Evolutionary conservation across 192 early-diverging fungal genomes (phyloP), one percentile per base, ranked within the genome.

Genomic region (Entomortierella beljakovae): DNA sequence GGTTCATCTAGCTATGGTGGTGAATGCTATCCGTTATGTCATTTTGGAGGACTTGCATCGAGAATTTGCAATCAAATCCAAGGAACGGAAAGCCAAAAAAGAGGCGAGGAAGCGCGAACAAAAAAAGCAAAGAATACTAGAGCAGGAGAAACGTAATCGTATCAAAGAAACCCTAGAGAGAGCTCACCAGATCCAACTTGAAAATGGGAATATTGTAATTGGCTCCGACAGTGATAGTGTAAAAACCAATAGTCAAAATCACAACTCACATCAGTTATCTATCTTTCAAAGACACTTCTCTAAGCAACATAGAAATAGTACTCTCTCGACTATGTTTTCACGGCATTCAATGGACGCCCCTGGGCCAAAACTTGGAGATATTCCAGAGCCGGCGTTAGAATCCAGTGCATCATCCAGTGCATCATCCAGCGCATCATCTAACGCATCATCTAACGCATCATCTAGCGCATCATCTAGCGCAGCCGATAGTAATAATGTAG

Each of bases 21-120:
- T 77, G 11, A 77, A 68, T 38, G 38, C 66, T 1, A 77, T 77
- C 38, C 74, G 74, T n/a, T 77, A 77, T 64, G 74, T 77, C 29
- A 68, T 77, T 1, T n/a, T 68, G 49, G 74, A 77, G 28, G 63
- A 69, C 20, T 29, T 77, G 6, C 66, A 77, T 34, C 59, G 74
- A 13, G 43, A 61, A 25, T 77, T 77, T 23, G 61, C 74, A 11
- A 25, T 59, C 22, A 59, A 38, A 1, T 53, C 74, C 26, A 68
- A 68, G 13, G 60, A 69, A 16, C 74, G 74, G n/a, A 77, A 69
- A n/a, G 66, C 66, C 25, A 63, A 63, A 20, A 57, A 59, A 2
- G 64, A 62, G 6, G 64, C 64, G 15, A 34, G 72, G 38, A 65
- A 64, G 18, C 50, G 16, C 6, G 58, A 75, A 9, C 57, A 51